Evolutionary conservation across 805 yeast genomes (phyloP).

Genomic region (Grigorovia jiainica): DNA sequence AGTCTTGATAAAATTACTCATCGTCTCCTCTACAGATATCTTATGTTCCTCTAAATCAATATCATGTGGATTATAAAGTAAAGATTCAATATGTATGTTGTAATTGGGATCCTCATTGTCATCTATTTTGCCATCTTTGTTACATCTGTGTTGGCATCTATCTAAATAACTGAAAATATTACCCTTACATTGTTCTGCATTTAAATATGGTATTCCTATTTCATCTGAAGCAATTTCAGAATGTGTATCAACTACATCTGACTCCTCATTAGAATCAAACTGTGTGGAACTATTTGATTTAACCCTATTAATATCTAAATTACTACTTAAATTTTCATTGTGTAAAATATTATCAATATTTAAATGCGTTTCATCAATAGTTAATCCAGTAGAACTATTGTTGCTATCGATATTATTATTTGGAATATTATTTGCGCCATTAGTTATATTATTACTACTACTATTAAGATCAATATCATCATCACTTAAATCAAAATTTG

Average conservation of each 20-base stretch:
- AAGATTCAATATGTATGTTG: background rate
- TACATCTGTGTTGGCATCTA: background rate
- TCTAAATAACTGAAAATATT: slow-evolving; percentile 1
- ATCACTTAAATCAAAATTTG: slow-evolving; percentile 25
- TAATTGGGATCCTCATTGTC: background rate
- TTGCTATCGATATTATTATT: background rate
- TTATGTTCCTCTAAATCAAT: background rate
- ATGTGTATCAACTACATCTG: background rate
- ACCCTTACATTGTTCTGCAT: slow-evolving; percentile 3
- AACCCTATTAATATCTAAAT: slow-evolving; percentile 2
- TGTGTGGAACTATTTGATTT: background rate
- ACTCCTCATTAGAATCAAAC: background rate
- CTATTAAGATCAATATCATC: slow-evolving; percentile 5
- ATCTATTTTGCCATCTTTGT: background rate
- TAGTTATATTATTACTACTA: no score
- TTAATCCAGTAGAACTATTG: background rate
- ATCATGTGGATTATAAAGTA: slow-evolving; percentile 2
- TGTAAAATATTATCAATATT: slow-evolving; percentile 4
- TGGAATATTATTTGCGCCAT: background rate
- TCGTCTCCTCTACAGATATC: slow-evolving; percentile 6
- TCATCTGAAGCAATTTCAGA: background rate
- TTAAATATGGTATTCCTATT: background rate
- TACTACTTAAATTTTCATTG: slow-evolving; percentile 3
- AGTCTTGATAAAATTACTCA: slow-evolving; percentile 13
- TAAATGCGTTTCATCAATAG: slow-evolving; percentile 2